Conservation (phyloP, 768 basidiomycete genomes). For the Sarcodon aspratus region DNA sequence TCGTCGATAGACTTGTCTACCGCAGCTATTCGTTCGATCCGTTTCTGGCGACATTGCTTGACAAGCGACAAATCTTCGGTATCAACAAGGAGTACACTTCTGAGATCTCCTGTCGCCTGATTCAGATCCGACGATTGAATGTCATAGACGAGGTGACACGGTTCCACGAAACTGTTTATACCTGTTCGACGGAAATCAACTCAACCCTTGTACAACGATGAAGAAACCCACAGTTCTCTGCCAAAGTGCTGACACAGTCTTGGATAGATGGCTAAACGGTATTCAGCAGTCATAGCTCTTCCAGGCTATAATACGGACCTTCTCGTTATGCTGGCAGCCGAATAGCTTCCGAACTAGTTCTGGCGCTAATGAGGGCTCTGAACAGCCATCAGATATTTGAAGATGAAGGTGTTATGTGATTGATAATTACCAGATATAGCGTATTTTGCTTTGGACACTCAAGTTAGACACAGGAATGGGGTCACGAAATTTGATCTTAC, state of each 20-base stretch:
- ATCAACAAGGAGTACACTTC: conserved; percentile 19
- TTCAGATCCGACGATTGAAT: conserved; percentile 33
- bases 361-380: conserved; percentile 55
- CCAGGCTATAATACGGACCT: conserved; percentile 27
- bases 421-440: conserved; percentile 24
- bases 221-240: conserved; percentile 41
- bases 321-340: conserved; percentile 74
- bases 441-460: conserved; percentile 23
- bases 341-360: conserved; percentile 54
- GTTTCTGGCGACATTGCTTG: conserved; percentile 28
- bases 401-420: too few species aligned
- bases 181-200: conserved; percentile 24
- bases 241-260: conserved; percentile 50
- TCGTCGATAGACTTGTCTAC: conserved; percentile 29
- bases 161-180: conserved; percentile 50
- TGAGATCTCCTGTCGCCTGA: conserved; percentile 24
- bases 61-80: conserved; percentile 26
- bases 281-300: neutral
- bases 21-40: conserved; percentile 29
- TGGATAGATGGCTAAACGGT: conserved; percentile 59
- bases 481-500: conserved; percentile 17
- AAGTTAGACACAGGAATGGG: neutral
- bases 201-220: conserved; percentile 2
- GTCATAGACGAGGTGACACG: conserved; percentile 43
- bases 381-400: neutral